These are phyloP conservation scores for Populus deltoides DNA, from an alignment of 345 rosid genomes.

Conservation along the genomic window DNA sequence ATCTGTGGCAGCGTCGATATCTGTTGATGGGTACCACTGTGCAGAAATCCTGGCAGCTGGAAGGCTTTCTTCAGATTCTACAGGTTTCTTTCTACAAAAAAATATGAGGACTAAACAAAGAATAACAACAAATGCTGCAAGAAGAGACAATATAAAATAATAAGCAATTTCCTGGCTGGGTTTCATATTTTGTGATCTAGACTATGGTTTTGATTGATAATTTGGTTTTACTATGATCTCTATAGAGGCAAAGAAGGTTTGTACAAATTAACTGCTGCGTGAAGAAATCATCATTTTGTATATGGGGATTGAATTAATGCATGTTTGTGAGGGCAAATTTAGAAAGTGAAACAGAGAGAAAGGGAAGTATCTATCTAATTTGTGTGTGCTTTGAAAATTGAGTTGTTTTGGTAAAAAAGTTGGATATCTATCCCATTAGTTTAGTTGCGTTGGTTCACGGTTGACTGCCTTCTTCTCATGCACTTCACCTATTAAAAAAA, in stretches of 20 bases:
- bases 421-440: slow-evolving; percentile 2
- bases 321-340: not conserved
- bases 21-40: slow-evolving; percentile 45
- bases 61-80: slow-evolving; percentile 44
- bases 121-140: slow-evolving; percentile 38
- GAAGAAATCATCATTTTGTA: not conserved
- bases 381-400: slow-evolving; percentile 25
- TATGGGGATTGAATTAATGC: not conserved
- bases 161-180: slow-evolving; percentile 44
- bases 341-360: not conserved
- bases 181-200: slow-evolving; percentile 30
- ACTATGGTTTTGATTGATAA: not conserved
- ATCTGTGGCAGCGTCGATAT: slow-evolving; percentile 69
- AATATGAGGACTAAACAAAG: slow-evolving; percentile 46
- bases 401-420: slow-evolving; percentile 29
- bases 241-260: not conserved
- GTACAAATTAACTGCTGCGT: not conserved
- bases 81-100: slow-evolving; percentile 53
- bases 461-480: slow-evolving; percentile 30
- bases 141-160: slow-evolving; percentile 43
- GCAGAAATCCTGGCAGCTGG: slow-evolving; percentile 35
- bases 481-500: not conserved
- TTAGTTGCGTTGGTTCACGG: slow-evolving; percentile 21
- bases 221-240: not conserved
- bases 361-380: not conserved